phyloP scores from a whole-genome alignment of 257 asterid species.

The Gynochthodes officinalis region DNA sequence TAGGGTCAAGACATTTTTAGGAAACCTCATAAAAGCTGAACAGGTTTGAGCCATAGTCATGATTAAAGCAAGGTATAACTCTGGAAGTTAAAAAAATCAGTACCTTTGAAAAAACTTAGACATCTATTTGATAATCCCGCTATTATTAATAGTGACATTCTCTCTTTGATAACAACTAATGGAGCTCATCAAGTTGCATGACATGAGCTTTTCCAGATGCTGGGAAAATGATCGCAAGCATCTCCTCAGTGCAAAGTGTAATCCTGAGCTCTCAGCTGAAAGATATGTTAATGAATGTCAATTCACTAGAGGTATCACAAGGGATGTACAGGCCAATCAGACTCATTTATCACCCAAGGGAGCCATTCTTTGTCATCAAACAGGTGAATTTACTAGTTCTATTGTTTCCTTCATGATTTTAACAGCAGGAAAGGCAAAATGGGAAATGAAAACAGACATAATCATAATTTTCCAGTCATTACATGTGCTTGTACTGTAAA shows the following conservation, averaged over 20 bases:
- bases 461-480: not conserved
- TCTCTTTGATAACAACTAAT: not conserved
- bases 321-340: slow-evolving; percentile 62
- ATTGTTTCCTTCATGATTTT: not conserved
- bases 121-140: not conserved
- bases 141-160: not conserved
- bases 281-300: slow-evolving; percentile 55
- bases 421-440: slow-evolving; percentile 2
- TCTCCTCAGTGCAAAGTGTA: slow-evolving; percentile 74
- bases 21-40: not conserved
- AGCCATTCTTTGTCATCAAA: slow-evolving; percentile 76
- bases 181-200: slow-evolving; percentile 11
- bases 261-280: slow-evolving; percentile 80
- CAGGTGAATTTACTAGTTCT: slow-evolving; percentile 35
- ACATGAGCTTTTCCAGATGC: slow-evolving; percentile 37
- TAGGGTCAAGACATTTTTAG: not conserved
- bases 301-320: slow-evolving; percentile 43
- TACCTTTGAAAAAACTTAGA: not conserved
- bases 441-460: slow-evolving; percentile 1
- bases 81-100: not conserved
- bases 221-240: slow-evolving; percentile 51
- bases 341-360: slow-evolving; percentile 69
- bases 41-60: not conserved
- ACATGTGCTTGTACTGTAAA: not conserved
- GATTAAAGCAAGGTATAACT: not conserved